Conservation (phyloP, 768 basidiomycete species). For the Rhodocollybia butyracea region DNA sequence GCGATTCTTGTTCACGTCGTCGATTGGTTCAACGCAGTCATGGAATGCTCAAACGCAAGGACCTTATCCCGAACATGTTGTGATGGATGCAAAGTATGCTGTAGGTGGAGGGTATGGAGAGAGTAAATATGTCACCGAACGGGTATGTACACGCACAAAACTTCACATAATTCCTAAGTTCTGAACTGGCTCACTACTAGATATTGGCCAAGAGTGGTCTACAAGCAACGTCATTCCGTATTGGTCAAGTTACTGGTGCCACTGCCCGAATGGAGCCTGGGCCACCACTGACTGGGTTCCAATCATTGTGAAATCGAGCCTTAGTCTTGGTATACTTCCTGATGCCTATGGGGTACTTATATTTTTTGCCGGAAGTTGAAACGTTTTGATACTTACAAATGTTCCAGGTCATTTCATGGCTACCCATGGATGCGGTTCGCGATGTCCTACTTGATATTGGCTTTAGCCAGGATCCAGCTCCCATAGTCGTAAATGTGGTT, state of each 20-base stretch:
- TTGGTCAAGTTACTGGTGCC: conserved; percentile 46
- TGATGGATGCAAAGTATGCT: conserved; percentile 20
- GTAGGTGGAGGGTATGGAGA: conserved; percentile 34
- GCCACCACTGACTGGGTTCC: conserved; percentile 45
- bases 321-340: conserved; percentile 24
- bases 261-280: conserved; percentile 38
- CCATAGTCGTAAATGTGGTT: not conserved
- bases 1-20: conserved; percentile 28
- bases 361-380: not conserved
- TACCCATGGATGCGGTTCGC: not conserved
- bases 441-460: not conserved
- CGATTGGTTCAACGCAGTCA: conserved; percentile 22
- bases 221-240: conserved; percentile 27
- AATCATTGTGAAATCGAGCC: conserved; percentile 35
- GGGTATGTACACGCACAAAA: too few species aligned
- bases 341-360: conserved; percentile 26
- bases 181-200: not conserved
- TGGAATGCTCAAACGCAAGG: conserved; percentile 22
- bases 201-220: conserved; percentile 30
- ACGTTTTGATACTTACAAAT: too few species aligned
- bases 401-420: too few species aligned
- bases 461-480: not conserved
- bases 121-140: conserved; percentile 35
- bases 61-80: conserved; percentile 24
- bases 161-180: not conserved